A percentile compares a stretch with the other conserved stretches of the same genome.
phyloP scores from a whole-genome alignment of 768 basidiomycete species.

The Collybia sordida region DNA sequence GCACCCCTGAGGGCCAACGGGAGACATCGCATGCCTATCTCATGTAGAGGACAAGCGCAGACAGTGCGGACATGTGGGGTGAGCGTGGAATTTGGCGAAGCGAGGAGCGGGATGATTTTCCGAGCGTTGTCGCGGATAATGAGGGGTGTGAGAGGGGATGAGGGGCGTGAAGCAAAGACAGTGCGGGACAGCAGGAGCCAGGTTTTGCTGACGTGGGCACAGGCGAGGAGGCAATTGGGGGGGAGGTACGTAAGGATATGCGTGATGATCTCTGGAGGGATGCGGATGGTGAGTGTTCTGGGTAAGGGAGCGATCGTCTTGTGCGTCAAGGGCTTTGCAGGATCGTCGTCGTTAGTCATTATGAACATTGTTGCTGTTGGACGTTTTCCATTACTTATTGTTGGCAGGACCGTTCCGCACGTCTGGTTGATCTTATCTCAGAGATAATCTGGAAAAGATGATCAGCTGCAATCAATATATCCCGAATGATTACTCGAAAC shows the following conservation, averaged over 20 bases:
- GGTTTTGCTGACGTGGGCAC: constrained; percentile 7
- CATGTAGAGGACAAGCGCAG: neutral
- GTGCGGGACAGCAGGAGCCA: constrained; percentile 10
- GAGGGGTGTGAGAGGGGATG: neutral
- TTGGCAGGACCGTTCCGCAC: too few species aligned
- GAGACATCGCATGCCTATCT: neutral
- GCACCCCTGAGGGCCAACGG: neutral
- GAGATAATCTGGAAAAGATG: too few species aligned
- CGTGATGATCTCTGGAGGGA: constrained; percentile 4
- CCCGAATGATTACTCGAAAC: too few species aligned
- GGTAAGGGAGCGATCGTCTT: too few species aligned
- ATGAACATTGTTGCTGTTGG: too few species aligned
- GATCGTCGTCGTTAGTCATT: too few species aligned
- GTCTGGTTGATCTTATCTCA: too few species aligned
- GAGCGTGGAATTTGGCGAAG: constrained; percentile 2
- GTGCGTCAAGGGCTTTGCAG: too few species aligned
- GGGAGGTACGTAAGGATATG: constrained; percentile 4
- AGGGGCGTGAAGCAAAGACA: neutral
- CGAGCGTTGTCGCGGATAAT: constrained; percentile 4
- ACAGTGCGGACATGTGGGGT: neutral
- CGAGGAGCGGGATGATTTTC: neutral
- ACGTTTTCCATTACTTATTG: too few species aligned
- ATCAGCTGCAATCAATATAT: too few species aligned
- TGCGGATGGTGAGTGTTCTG: neutral
- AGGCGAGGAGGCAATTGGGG: neutral